These are phyloP conservation scores for Astrothelium subdiscretum DNA, from an alignment of 495 filamentous ascomycete genomes.

Conservation along the genomic window DNA sequence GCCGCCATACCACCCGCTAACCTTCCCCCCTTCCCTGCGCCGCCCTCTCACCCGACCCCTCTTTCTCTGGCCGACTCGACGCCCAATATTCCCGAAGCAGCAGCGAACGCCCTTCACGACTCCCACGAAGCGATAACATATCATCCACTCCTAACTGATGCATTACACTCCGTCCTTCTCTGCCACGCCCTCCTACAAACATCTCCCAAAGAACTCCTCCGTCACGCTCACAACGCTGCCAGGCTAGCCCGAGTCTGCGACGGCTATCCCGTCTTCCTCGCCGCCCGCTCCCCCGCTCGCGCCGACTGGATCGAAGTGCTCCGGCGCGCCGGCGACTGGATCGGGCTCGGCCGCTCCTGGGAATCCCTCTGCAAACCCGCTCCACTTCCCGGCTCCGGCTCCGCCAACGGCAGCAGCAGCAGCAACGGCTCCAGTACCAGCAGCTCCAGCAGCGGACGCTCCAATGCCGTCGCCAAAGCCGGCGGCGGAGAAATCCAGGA, in stretches of 20 bases:
- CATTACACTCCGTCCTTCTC: slow-evolving; percentile 61
- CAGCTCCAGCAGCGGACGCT: not conserved
- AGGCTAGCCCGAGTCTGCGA: slow-evolving; percentile 61
- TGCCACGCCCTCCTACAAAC: slow-evolving; percentile 65
- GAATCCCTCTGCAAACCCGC: slow-evolving; percentile 59
- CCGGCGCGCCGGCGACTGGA: slow-evolving; percentile 51
- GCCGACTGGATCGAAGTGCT: slow-evolving; percentile 72
- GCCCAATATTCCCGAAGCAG: slow-evolving; percentile 10
- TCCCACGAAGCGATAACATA: slow-evolving; percentile 60
- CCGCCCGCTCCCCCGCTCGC: slow-evolving; percentile 56
- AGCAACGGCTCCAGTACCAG: not conserved
- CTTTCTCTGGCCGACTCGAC: slow-evolving; percentile 15
- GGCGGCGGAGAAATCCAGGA: not conserved
- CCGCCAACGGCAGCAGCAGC: not conserved
- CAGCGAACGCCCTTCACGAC: slow-evolving; percentile 28
- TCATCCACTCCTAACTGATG: slow-evolving; percentile 65
- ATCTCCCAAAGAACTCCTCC: slow-evolving; percentile 56
- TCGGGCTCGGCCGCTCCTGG: slow-evolving; percentile 51
- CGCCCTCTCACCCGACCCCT: slow-evolving; percentile 11
- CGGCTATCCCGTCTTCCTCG: slow-evolving; percentile 69
- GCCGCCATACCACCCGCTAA: slow-evolving; percentile 24
- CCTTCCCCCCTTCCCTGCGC: slow-evolving; percentile 23
- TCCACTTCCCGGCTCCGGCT: slow-evolving; percentile 38
- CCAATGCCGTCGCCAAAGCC: not conserved
- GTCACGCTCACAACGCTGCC: slow-evolving; percentile 68